Evolutionary conservation across 345 rosid species (phyloP).

Genomic region (Populus deltoides): DNA sequence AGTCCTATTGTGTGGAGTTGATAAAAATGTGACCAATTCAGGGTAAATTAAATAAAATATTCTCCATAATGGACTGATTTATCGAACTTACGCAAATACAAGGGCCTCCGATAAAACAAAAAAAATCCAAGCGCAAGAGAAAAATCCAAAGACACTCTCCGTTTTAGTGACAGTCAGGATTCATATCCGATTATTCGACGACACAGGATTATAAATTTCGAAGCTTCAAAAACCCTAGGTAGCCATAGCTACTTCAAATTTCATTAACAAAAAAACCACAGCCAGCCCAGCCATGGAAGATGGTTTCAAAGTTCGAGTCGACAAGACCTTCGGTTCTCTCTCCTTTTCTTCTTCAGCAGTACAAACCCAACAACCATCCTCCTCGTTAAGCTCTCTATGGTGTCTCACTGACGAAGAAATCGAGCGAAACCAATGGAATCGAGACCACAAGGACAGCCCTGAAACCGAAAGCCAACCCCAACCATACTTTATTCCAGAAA

Average conservation of each 20-base stretch:
- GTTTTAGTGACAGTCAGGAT: too few relatives aligned
- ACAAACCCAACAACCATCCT: conserved; percentile 1
- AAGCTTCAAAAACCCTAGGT: conserved; percentile 16
- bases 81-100: too few relatives aligned
- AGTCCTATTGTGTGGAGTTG: too few relatives aligned
- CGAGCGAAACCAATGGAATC: conserved; percentile 42
- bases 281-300: conserved; percentile 32
- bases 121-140: too few relatives aligned
- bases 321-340: conserved; percentile 68
- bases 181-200: too few relatives aligned
- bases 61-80: too few relatives aligned
- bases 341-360: conserved; percentile 13
- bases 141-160: too few relatives aligned
- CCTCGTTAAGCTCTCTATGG: conserved; percentile 49
- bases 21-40: too few relatives aligned
- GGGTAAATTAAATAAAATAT: too few relatives aligned
- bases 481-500: conserved; percentile 6
- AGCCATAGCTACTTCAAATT: too few relatives aligned
- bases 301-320: conserved; percentile 66
- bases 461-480: conserved; percentile 14
- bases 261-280: neutral
- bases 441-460: conserved; percentile 23
- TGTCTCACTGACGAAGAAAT: conserved; percentile 66
- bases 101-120: too few relatives aligned
- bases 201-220: too few relatives aligned